A percentile compares a stretch with the other conserved stretches of the same genome.
phyloP scores from a whole-genome alignment of 306 rosid genomes.

The Argentina anserina region DNA sequence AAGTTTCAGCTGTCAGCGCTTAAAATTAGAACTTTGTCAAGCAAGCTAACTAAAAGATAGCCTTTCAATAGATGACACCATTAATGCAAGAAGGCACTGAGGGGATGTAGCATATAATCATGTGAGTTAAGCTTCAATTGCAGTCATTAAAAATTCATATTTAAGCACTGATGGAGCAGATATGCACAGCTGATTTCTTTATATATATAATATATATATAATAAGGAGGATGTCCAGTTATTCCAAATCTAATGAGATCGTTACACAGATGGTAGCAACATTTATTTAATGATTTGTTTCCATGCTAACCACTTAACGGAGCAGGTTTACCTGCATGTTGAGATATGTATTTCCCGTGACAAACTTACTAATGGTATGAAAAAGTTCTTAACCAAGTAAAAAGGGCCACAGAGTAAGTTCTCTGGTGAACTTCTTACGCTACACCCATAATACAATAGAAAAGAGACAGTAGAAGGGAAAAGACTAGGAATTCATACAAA shows the following conservation, averaged over 20 bases:
- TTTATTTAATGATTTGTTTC: neutral
- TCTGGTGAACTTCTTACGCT: neutral
- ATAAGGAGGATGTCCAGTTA: neutral
- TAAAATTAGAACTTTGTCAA: neutral
- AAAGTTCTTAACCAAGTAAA: neutral
- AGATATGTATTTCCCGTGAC: neutral
- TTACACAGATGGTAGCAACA: neutral
- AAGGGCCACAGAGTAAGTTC: neutral
- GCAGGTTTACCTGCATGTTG: slow-evolving; percentile 1
- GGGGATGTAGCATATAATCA: neutral
- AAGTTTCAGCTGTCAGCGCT: slow-evolving; percentile 4
- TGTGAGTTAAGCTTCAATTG: neutral
- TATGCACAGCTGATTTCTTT: neutral
- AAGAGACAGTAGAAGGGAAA: neutral
- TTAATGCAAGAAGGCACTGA: neutral
- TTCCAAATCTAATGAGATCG: neutral
- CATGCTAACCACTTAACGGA: neutral
- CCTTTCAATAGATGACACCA: neutral
- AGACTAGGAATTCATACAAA: neutral
- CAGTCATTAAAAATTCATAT: neutral
- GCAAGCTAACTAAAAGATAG: neutral
- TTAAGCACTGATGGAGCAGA: neutral
- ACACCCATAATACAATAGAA: neutral
- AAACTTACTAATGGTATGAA: neutral
- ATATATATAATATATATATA: neutral